phyloP scores from a whole-genome alignment of 345 rosid genomes.

The Clausena lansium region DNA sequence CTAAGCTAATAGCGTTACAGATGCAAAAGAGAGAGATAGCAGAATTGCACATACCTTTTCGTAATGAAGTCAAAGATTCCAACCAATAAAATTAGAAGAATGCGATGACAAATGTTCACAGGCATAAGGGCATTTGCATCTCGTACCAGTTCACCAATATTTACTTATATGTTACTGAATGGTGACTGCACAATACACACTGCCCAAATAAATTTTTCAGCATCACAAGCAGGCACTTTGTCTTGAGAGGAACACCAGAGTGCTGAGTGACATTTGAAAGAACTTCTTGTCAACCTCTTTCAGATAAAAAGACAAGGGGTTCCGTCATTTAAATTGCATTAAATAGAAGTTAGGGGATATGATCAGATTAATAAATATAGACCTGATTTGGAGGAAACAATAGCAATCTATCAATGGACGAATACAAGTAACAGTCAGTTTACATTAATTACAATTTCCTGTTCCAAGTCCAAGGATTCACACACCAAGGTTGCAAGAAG shows the following conservation, averaged over 20 bases:
- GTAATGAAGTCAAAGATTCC: background rate
- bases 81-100: background rate
- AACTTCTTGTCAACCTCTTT: too few species aligned
- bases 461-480: conserved; percentile 4
- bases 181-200: conserved; percentile 74
- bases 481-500: conserved; percentile 90
- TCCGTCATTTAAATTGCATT: conserved; percentile 6
- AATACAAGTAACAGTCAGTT: background rate
- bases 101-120: conserved; percentile 32
- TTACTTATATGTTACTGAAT: conserved; percentile 67
- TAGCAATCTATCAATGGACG: background rate
- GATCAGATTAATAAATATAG: background rate
- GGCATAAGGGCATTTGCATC: conserved; percentile 83
- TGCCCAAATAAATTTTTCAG: conserved; percentile 84
- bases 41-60: background rate
- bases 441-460: background rate
- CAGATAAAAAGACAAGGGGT: conserved; percentile 12
- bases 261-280: conserved; percentile 56
- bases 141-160: conserved; percentile 77
- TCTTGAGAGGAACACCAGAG: conserved; percentile 75
- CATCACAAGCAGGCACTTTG: conserved; percentile 77
- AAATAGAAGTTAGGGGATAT: background rate
- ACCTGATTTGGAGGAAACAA: background rate
- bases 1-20: background rate
- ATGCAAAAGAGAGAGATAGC: background rate